Base-by-base conservation (phyloP, 108 stramenopile genomes). In the Aurantiochytrium sp. region DNA sequence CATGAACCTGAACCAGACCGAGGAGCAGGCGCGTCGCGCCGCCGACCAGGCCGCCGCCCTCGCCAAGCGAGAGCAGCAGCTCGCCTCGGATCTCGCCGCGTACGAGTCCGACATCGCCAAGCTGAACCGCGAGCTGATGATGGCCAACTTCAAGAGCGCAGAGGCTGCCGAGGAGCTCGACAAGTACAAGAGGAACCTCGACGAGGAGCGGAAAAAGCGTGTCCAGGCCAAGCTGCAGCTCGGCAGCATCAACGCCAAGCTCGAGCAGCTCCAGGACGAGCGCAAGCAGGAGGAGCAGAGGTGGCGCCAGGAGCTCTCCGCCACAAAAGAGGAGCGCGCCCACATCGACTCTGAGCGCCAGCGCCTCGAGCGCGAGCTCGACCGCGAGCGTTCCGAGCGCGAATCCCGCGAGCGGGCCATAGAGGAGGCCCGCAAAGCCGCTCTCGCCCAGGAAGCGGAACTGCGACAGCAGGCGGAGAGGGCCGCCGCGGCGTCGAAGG, bases 241-340 rank as follows among this genome's bases (percentile, higher is more conserved):
- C 17, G 89, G 52, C 21, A 31, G 10, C 22, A 15, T 92, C 73
- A 86, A 89, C 37, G 86, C 89, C 54, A 92, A 93, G 37, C 37
- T 93, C 15, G 90, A 90, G 55, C 52, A 27, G 31, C 54, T 93
- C 1, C 52, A 89, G 34, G 54, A 24, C 19, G 54, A 90, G 87
- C 81, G 59, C 30, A 42, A 50, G 52, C 69, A 68, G 2, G 91
- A 90, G 8, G 55, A 89, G 52, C 52, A 48, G 24, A 81, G 24
- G 45, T 81, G 73, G 73, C 39, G 45, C 45, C 21, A 48, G 24
- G 42, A 81, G 45, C 21, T 41, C 2, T 48, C 42, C 73, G 27
- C 8, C 10, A 81, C 39, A 6, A 6, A 81, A 24, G 19, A 48
- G 27, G 73, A 37, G 6, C 39, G 73, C n/a, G 73, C 73, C 6